Evolutionary conservation across 1,139 yeast genomes (phyloP).

Genomic region (Hyphopichia wangnamkhiaoensis): DNA sequence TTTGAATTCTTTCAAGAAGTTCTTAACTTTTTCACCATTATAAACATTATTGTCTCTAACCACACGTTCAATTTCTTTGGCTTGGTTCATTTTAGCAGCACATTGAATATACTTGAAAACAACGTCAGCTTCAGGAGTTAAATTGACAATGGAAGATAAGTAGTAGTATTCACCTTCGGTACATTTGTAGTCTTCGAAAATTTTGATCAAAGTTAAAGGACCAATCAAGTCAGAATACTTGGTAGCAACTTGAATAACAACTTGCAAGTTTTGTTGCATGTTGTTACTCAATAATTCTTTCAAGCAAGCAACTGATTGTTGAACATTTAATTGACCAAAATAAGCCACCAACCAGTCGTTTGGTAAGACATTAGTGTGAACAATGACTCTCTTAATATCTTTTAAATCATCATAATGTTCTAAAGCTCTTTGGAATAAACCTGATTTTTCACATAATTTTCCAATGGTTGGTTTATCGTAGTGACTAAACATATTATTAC

Average conservation of each 20-base stretch:
- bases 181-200: conserved; percentile 92
- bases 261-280: conserved; percentile 86
- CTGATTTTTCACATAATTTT: conserved; percentile 89
- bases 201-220: conserved; percentile 75
- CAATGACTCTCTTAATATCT: conserved; percentile 93
- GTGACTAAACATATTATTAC: conserved; percentile 93
- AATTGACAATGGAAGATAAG: conserved; percentile 87
- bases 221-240: conserved; percentile 95
- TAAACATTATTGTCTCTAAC: conserved; percentile 93
- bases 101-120: conserved; percentile 95
- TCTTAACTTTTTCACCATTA: conserved; percentile 96
- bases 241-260: conserved; percentile 94
- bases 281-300: conserved; percentile 82
- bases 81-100: conserved; percentile 88
- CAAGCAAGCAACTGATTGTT: conserved; percentile 86
- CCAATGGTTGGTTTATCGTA: conserved; percentile 95
- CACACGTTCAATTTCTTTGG: conserved; percentile 91
- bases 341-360: conserved; percentile 91
- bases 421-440: conserved; percentile 89
- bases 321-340: conserved; percentile 93
- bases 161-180: conserved; percentile 93
- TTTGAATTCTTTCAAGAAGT: conserved; percentile 90
- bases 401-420: conserved; percentile 93
- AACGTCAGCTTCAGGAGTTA: conserved; percentile 92
- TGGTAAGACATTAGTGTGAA: conserved; percentile 83